phyloP scores from a whole-genome alignment of 2,329 filamentous ascomycete species.

The Exserohilum rostratum region DNA sequence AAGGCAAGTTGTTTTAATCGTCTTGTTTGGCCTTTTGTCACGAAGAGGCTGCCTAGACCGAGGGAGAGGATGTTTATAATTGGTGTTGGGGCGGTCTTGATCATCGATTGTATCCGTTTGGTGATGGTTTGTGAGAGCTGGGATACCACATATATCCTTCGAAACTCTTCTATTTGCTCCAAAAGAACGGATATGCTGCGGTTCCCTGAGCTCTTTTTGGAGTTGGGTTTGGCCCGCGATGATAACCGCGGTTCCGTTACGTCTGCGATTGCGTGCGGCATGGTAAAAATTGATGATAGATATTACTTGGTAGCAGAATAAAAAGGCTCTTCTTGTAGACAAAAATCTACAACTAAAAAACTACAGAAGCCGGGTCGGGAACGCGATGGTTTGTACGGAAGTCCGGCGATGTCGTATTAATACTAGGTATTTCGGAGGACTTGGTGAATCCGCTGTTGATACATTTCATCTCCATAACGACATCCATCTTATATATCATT shows the following conservation, averaged over 20 bases:
- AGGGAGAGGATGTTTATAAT: constrained; percentile 28
- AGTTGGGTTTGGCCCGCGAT: not conserved
- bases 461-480: not conserved
- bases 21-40: constrained; percentile 26
- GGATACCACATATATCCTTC: not conserved
- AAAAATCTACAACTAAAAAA: too few relatives aligned
- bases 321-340: too few relatives aligned
- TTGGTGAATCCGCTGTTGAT: not conserved
- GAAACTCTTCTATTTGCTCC: not conserved
- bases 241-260: not conserved
- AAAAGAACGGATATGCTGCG: not conserved
- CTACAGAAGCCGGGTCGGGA: not conserved
- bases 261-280: not conserved
- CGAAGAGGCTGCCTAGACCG: constrained; percentile 25
- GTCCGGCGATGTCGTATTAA: not conserved
- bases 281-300: not conserved
- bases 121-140: not conserved
- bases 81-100: not conserved
- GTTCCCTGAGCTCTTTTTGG: not conserved
- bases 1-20: constrained; percentile 39
- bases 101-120: not conserved
- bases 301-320: not conserved
- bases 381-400: not conserved
- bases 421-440: not conserved
- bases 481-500: not conserved